phyloP scores from a whole-genome alignment of 305 asterid species.

The Fraxinus angustifolia region DNA sequence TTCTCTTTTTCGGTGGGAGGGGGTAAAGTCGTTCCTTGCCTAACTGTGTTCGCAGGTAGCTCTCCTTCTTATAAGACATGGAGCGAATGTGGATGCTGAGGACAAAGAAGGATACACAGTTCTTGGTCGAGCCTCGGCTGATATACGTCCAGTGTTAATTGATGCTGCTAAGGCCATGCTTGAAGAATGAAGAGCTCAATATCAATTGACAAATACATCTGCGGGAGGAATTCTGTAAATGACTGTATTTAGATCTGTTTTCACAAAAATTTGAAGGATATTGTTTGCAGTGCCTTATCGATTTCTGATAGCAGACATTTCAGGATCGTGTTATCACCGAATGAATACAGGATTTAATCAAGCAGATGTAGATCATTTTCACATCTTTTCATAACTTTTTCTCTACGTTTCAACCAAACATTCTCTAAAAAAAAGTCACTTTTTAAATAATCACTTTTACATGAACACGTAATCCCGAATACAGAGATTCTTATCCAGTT shows the following conservation, averaged over 20 bases:
- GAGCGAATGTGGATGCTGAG: constrained; percentile 75
- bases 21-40: not conserved
- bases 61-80: constrained; percentile 85
- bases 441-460: not conserved
- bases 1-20: not conserved
- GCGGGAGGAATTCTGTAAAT: not conserved
- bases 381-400: not conserved
- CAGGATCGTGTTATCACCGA: not conserved
- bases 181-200: constrained; percentile 46
- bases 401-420: not conserved
- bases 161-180: constrained; percentile 90
- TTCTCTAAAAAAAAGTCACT: not conserved
- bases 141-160: constrained; percentile 55
- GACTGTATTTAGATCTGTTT: constrained; percentile 25
- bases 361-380: not conserved
- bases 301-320: not conserved
- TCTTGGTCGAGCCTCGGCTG: constrained; percentile 73
- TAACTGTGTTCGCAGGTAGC: constrained; percentile 55
- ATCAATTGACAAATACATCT: constrained; percentile 2
- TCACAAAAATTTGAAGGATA: not conserved
- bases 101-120: constrained; percentile 92
- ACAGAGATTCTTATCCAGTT: not conserved
- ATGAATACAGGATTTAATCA: not conserved
- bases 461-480: not conserved
- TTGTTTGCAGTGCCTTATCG: not conserved